Conservation (phyloP, 129 eudicot genomes). For the Apium graveolens region DNA sequence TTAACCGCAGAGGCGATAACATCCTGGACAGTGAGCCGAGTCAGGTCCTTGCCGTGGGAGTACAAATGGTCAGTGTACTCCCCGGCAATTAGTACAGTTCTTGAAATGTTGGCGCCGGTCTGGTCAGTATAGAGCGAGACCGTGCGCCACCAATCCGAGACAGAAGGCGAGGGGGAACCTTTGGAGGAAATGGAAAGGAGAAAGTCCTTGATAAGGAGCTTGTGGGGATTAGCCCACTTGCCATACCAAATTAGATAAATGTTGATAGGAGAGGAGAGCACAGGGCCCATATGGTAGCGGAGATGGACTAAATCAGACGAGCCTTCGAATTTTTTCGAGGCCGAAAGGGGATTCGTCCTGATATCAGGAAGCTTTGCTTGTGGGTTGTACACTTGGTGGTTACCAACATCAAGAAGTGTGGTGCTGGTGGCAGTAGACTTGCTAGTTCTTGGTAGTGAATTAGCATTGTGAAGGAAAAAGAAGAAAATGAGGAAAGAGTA, state of each 20-base stretch:
- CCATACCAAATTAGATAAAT: constrained; percentile 86
- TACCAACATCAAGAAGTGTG: constrained; percentile 1
- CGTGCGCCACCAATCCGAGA: constrained; percentile 35
- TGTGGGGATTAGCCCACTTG: constrained; percentile 54
- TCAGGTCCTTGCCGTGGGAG: constrained; percentile 28
- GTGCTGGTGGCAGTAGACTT: neutral
- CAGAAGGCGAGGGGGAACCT: constrained; percentile 17
- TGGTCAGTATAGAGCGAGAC: constrained; percentile 36
- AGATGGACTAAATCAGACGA: constrained; percentile 69
- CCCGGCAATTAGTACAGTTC: constrained; percentile 20
- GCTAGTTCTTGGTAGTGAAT: neutral
- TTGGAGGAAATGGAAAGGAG: constrained; percentile 42
- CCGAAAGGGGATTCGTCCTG: constrained; percentile 22
- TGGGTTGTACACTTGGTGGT: constrained; percentile 37
- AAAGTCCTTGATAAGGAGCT: constrained; percentile 44
- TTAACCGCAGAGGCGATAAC: constrained; percentile 24
- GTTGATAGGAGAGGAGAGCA: constrained; percentile 77
- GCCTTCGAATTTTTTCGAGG: constrained; percentile 71
- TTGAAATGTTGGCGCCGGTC: constrained; percentile 33
- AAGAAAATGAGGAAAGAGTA: neutral
- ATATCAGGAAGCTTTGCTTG: constrained; percentile 29
- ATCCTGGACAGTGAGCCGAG: constrained; percentile 23
- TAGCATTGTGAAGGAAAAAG: constrained; percentile 6
- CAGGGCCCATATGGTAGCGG: constrained; percentile 96
- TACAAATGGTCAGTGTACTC: constrained; percentile 25